Base-by-base conservation (phyloP, 768 basidiomycete species). In the Heimioporus sp. region DNA sequence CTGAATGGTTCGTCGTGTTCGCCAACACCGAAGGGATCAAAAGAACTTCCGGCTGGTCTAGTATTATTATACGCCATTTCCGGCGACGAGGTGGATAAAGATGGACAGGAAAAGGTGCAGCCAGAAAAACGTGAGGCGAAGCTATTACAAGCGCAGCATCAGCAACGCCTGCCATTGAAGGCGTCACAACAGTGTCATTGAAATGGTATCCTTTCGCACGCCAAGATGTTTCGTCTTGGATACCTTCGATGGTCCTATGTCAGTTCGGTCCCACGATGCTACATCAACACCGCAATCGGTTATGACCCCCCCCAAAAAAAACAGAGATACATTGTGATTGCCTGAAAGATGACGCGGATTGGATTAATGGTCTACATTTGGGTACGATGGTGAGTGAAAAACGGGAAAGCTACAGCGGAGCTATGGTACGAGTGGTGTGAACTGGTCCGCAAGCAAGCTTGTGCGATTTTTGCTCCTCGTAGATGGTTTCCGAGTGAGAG, bases 401-500 rank as follows among this genome's bases (percentile, higher is more conserved):
- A 28, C 5, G 24, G 24, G 3, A 28, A 28, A 28, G 7, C 24
- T 42, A 66, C 11, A 30, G 43, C 21, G 61, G 58, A 13, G 9
- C 35, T 16, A 16, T 45, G 56, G 48, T 48, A 46, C 43, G 39
- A 64, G 52, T 41, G 60, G 49, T 39, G 52, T 43, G 34, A 67
- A 52, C 32, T 67, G 69, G 35, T 68, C 67, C 31, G 42, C 66
- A 36, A 68, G 74, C 53, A 76, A 57, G 61, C 81, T 83, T 48
- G 71, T 70, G 54, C 80, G 73, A 40, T 78, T 79, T 65, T 80
- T 83, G 53, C 76, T 79, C 53, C 83, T 70, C 43, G 67, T 71
- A 47, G 86, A 87, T 12, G 84, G 83, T 53, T 81, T 83, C 53
- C 83, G 76, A 12, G 88, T 89, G 43, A 90, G 75, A 8, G 84